phyloP scores from a whole-genome alignment of 192 early-diverging fungal genomes.

The Coemansia sp. region DNA sequence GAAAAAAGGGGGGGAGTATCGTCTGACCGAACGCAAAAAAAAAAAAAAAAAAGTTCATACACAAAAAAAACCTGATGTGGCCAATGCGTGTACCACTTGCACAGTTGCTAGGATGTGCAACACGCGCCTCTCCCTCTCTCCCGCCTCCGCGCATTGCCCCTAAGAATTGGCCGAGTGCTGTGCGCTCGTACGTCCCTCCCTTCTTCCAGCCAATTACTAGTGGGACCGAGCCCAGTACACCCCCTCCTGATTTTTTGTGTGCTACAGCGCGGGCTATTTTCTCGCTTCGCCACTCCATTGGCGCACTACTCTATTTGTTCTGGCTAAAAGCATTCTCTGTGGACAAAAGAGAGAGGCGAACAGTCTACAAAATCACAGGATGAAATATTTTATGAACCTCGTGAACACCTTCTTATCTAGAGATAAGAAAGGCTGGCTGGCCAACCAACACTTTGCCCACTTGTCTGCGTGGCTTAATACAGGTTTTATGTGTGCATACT shows the following conservation, averaged over 20 bases:
- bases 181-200: background rate
- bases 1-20: too few relatives aligned
- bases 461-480: background rate
- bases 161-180: background rate
- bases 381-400: too few relatives aligned
- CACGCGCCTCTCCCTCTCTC: background rate
- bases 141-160: background rate
- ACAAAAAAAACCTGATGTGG: background rate
- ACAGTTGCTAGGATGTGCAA: slow-evolving; percentile 1
- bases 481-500: background rate
- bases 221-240: background rate
- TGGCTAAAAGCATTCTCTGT: too few relatives aligned
- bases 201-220: background rate
- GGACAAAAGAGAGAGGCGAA: too few relatives aligned
- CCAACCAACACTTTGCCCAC: too few relatives aligned
- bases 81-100: background rate
- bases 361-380: too few relatives aligned
- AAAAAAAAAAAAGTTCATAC: too few relatives aligned
- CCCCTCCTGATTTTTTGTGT: background rate
- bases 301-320: background rate
- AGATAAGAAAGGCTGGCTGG: too few relatives aligned
- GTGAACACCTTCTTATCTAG: background rate
- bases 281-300: background rate
- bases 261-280: background rate
- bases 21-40: too few relatives aligned